These are phyloP conservation scores for Aureobasidium zeae DNA, from an alignment of 2,329 filamentous ascomycete genomes.

Conservation along the genomic window DNA sequence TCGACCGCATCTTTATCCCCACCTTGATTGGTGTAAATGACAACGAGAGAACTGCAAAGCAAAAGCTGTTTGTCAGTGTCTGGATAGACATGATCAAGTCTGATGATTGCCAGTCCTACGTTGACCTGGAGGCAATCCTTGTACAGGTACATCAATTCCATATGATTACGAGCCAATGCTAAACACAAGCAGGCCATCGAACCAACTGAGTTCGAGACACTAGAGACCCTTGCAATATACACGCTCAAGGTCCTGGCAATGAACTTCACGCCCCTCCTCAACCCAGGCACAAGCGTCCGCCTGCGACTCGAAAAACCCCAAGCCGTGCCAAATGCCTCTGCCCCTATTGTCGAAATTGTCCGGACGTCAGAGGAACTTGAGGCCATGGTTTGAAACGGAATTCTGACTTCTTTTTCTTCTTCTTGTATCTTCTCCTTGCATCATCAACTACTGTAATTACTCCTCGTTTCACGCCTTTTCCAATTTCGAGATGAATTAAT, in stretches of 20 bases:
- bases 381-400: conserved; percentile 2
- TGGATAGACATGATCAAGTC: conserved; percentile 47
- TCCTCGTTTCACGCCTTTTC: no score
- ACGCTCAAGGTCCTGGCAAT: conserved; percentile 31
- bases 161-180: neutral
- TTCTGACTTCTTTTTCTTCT: no score
- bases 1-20: conserved; percentile 54
- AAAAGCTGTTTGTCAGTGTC: conserved; percentile 56
- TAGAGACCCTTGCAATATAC: conserved; percentile 41
- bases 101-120: conserved; percentile 41
- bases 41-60: conserved; percentile 57
- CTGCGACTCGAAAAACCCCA: conserved; percentile 63
- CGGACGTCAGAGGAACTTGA: conserved; percentile 15
- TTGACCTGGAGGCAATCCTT: conserved; percentile 49
- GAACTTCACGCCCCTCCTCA: conserved; percentile 19
- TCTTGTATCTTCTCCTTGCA: no score
- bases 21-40: conserved; percentile 63
- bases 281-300: conserved; percentile 41
- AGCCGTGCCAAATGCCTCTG: conserved; percentile 63
- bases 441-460: no score
- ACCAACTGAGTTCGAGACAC: conserved; percentile 37
- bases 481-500: no score
- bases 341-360: conserved; percentile 55
- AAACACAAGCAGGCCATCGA: conserved; percentile 30
- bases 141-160: conserved; percentile 43